Conservation (phyloP, 169 alveolate genomes). For the Babesia ovis region DNA sequence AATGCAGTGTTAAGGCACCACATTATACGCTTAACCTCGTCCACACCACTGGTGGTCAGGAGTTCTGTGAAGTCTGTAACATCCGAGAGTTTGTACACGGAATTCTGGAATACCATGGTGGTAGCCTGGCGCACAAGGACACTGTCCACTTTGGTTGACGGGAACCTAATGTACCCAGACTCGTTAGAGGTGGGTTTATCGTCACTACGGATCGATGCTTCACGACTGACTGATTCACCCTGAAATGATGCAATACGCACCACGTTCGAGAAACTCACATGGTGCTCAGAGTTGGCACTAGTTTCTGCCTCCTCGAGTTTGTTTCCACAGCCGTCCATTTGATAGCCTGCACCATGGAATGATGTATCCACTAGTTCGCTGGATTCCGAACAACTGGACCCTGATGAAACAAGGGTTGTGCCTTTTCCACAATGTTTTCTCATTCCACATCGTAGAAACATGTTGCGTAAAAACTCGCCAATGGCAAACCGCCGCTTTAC, state of each 20-base stretch:
- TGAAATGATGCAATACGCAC: not conserved
- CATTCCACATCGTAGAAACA: conserved; percentile 7
- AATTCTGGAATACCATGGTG: conserved; percentile 14
- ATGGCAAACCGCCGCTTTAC: not conserved
- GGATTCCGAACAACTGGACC: not conserved
- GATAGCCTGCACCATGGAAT: not conserved
- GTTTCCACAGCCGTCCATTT: not conserved
- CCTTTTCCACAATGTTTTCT: not conserved
- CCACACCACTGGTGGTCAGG: conserved; percentile 67
- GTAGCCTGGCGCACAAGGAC: conserved; percentile 35
- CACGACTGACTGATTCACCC: not conserved
- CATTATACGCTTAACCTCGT: conserved; percentile 72
- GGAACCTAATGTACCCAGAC: conserved; percentile 17
- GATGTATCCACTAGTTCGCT: not conserved
- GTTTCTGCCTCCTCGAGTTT: not conserved
- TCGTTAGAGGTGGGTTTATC: conserved; percentile 9
- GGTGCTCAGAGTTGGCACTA: not conserved
- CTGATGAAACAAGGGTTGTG: not conserved
- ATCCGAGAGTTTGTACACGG: conserved; percentile 74
- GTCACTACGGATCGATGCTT: not conserved
- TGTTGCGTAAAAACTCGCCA: not conserved
- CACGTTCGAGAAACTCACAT: not conserved
- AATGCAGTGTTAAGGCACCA: conserved; percentile 75
- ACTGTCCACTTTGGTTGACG: conserved; percentile 11
- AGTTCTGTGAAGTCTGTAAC: conserved; percentile 74